Conservation (phyloP, 371 early-diverging fungal genomes). For the Parasitella parasitica region DNA sequence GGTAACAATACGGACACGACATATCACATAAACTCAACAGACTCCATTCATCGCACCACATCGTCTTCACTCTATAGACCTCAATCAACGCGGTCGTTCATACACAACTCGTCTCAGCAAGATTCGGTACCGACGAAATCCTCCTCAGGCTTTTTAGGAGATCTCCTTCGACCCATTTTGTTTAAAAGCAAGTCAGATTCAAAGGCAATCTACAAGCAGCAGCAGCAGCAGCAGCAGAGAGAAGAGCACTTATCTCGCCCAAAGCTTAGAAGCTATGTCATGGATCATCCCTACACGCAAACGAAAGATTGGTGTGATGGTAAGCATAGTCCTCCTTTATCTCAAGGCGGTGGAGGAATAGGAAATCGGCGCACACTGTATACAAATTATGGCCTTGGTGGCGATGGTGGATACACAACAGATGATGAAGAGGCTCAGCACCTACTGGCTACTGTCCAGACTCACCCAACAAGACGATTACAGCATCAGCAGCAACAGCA, state of each 20-base stretch:
- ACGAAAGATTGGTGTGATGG: background rate
- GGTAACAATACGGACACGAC: constrained; percentile 15
- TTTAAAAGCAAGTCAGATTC: constrained; percentile 16
- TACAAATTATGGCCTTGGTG: constrained; percentile 5
- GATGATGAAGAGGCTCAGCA: constrained; percentile 43
- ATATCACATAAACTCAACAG: constrained; percentile 11
- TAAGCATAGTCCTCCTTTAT: background rate
- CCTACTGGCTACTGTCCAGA: constrained; percentile 7
- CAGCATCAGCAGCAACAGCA: background rate
- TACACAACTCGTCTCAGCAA: background rate
- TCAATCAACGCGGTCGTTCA: constrained; percentile 27
- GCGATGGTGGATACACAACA: constrained; percentile 34
- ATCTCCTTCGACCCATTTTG: constrained; percentile 12
- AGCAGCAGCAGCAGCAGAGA: constrained; percentile 1
- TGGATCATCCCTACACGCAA: constrained; percentile 12
- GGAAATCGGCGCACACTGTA: background rate
- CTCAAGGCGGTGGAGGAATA: background rate
- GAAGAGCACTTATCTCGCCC: constrained; percentile 14
- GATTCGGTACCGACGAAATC: background rate
- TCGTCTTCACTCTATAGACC: constrained; percentile 22
- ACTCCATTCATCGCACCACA: constrained; percentile 11
- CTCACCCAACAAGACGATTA: background rate
- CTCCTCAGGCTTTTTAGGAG: constrained; percentile 9
- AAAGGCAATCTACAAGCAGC: background rate
- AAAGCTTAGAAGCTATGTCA: constrained; percentile 17